Evolutionary conservation across 805 yeast genomes (phyloP).

Genomic region (Komagataella pastoris): DNA sequence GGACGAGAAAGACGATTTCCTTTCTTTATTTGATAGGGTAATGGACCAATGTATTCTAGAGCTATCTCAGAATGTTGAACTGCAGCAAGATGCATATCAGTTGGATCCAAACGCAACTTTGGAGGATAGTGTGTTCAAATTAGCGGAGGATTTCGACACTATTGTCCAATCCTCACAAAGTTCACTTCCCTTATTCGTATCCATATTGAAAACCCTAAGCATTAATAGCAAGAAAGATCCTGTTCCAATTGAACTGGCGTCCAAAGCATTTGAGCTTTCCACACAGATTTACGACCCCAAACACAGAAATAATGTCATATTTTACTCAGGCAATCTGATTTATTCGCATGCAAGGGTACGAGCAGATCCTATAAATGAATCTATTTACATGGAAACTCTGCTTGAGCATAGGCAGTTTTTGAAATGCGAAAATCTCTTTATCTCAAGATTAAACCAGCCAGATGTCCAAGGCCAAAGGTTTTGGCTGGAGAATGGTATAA

Average conservation of each 20-base stretch:
- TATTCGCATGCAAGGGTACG: slow-evolving; percentile 26
- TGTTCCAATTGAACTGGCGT: slow-evolving; percentile 22
- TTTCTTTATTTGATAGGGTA: background rate
- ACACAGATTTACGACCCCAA: slow-evolving; percentile 21
- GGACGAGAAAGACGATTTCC: background rate
- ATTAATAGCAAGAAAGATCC: background rate
- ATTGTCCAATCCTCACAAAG: background rate
- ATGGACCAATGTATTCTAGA: background rate
- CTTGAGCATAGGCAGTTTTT: slow-evolving; percentile 17
- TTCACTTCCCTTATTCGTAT: background rate
- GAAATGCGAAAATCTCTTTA: slow-evolving; percentile 24
- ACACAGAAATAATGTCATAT: slow-evolving; percentile 19
- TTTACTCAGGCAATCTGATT: slow-evolving; percentile 26
- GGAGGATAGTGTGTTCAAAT: background rate
- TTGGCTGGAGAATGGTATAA: slow-evolving; percentile 40
- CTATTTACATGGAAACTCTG: slow-evolving; percentile 32
- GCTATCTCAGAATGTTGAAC: background rate
- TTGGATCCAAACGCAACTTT: background rate
- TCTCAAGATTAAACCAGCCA: slow-evolving; percentile 18
- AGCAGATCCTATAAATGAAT: slow-evolving; percentile 38
- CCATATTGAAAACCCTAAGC: background rate
- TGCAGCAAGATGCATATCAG: background rate
- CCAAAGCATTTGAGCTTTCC: slow-evolving; percentile 24
- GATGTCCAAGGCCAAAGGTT: slow-evolving; percentile 27
- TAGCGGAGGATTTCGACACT: background rate